These are phyloP conservation scores for Tuber microsphaerosporum DNA, from an alignment of 495 filamentous ascomycete species.

Conservation along the genomic window DNA sequence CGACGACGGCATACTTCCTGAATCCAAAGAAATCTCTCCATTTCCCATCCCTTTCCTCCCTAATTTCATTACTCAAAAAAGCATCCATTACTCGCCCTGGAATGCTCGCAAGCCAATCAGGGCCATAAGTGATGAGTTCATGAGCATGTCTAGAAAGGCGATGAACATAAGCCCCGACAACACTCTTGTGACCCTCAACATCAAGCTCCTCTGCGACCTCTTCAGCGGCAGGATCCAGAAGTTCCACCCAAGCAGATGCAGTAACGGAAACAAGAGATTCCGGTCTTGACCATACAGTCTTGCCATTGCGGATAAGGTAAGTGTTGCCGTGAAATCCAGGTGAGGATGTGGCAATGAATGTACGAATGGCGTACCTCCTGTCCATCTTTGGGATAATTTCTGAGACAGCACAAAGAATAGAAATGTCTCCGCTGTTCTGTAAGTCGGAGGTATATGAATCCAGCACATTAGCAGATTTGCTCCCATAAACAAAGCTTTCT, in stretches of 20 bases:
- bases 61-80: constrained; percentile 53
- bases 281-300: constrained; percentile 66
- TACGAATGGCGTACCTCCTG: constrained; percentile 65
- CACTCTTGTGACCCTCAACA: constrained; percentile 74
- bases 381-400: constrained; percentile 67
- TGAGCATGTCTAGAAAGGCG: constrained; percentile 71
- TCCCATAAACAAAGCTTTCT: constrained; percentile 30
- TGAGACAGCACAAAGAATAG: constrained; percentile 59
- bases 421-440: constrained; percentile 43
- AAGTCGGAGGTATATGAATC: constrained; percentile 21
- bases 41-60: constrained; percentile 45
- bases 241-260: constrained; percentile 71
- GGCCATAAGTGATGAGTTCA: constrained; percentile 68
- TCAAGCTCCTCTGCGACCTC: constrained; percentile 71
- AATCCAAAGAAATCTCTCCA: constrained; percentile 79
- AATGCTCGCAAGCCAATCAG: constrained; percentile 60
- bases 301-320: constrained; percentile 75
- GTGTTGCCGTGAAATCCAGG: constrained; percentile 59
- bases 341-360: constrained; percentile 59
- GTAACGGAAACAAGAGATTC: constrained; percentile 72
- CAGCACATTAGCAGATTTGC: constrained; percentile 14
- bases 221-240: constrained; percentile 56
- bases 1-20: constrained; percentile 71
- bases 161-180: constrained; percentile 74
- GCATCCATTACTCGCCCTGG: constrained; percentile 61